These are phyloP conservation scores for Chytriomyces sp. DNA, from an alignment of 192 early-diverging fungal species.

Conservation along the genomic window DNA sequence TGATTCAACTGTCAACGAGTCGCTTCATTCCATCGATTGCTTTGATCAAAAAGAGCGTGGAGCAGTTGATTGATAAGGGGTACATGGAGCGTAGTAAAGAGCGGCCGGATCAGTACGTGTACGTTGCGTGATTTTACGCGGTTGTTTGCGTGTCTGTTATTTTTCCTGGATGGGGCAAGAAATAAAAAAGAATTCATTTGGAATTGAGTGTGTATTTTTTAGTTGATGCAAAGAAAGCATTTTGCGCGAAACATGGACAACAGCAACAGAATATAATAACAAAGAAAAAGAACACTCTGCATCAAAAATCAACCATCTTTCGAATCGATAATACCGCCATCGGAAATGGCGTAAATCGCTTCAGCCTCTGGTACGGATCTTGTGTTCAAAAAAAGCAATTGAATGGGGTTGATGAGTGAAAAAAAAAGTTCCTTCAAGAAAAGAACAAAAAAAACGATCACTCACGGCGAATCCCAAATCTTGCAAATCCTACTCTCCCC, in stretches of 20 bases:
- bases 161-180: background rate
- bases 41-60: slow-evolving; percentile 84
- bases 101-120: slow-evolving; percentile 66
- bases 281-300: too few species aligned
- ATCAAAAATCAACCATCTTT: slow-evolving; percentile 41
- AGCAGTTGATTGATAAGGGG: slow-evolving; percentile 84
- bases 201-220: too few species aligned
- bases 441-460: background rate
- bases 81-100: slow-evolving; percentile 70
- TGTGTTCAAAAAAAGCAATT: background rate
- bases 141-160: too few species aligned
- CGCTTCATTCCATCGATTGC: slow-evolving; percentile 74
- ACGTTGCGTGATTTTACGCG: slow-evolving; percentile 75
- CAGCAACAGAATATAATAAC: too few species aligned
- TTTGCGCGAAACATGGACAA: too few species aligned
- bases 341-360: slow-evolving; percentile 72
- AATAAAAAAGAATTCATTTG: background rate
- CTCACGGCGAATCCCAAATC: slow-evolving; percentile 81
- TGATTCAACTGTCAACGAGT: slow-evolving; percentile 71
- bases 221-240: too few species aligned
- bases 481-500: slow-evolving; percentile 81
- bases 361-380: slow-evolving; percentile 33
- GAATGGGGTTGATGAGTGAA: background rate
- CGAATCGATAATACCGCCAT: slow-evolving; percentile 76
- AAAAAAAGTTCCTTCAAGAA: background rate